Evolutionary conservation across 306 rosid genomes (phyloP).

Genomic region (Inga laurina): DNA sequence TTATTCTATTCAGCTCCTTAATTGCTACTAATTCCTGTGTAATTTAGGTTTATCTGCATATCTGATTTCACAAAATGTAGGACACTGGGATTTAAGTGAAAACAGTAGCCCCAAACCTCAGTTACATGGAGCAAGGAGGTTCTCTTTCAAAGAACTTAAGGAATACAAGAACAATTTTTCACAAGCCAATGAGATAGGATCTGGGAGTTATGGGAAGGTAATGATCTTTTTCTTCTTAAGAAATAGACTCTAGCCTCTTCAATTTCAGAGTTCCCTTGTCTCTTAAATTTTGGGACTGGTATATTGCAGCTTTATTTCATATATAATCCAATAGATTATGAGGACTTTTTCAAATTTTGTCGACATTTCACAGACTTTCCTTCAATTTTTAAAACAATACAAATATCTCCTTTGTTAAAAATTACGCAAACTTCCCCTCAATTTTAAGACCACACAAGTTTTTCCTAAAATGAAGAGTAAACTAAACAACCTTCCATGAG

Average conservation of each 20-base stretch:
- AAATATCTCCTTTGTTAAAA: too few species aligned
- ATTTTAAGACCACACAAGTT: too few species aligned
- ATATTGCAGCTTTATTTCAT: background rate
- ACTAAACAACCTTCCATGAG: too few species aligned
- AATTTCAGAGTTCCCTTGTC: background rate
- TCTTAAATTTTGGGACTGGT: background rate
- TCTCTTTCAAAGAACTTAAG: slow-evolving; percentile 35
- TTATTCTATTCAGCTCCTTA: background rate
- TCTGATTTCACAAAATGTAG: slow-evolving; percentile 6
- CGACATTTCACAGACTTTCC: too few species aligned
- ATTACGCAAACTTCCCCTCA: too few species aligned
- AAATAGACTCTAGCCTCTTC: background rate
- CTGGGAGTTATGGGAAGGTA: slow-evolving; percentile 61
- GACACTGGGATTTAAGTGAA: slow-evolving; percentile 20
- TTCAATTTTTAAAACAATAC: too few species aligned
- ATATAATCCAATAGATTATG: background rate
- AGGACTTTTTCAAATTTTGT: too few species aligned
- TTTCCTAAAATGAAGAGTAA: too few species aligned
- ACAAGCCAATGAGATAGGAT: slow-evolving; percentile 42
- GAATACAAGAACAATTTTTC: slow-evolving; percentile 49
- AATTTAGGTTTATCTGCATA: background rate
- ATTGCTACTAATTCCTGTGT: background rate
- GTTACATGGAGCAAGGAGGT: slow-evolving; percentile 40
- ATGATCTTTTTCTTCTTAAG: background rate
- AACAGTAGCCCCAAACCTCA: slow-evolving; percentile 35